These are phyloP conservation scores for Jamesozyma gamospora DNA, from an alignment of 805 yeast genomes.

Conservation along the genomic window DNA sequence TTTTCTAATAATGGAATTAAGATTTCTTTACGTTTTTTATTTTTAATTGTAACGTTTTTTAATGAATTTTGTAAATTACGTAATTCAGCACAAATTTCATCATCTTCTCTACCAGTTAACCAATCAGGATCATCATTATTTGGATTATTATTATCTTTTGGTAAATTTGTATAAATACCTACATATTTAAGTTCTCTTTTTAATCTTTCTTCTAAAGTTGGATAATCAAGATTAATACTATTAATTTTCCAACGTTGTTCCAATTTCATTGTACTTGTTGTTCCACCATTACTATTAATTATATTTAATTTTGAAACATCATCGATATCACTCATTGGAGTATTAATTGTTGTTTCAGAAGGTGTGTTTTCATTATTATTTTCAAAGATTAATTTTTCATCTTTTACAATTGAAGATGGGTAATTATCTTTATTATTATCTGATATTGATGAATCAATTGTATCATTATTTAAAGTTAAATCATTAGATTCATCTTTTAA, in stretches of 20 bases:
- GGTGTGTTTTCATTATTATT: constrained; percentile 12
- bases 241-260: constrained; percentile 42
- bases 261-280: constrained; percentile 29
- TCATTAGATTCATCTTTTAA: constrained; percentile 27
- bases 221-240: constrained; percentile 50
- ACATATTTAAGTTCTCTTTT: constrained; percentile 81
- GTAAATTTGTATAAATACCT: constrained; percentile 69
- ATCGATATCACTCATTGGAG: constrained; percentile 15
- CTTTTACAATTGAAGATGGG: constrained; percentile 18
- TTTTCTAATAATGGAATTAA: constrained; percentile 70
- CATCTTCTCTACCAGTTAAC: constrained; percentile 79
- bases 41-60: constrained; percentile 47
- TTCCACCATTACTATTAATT: constrained; percentile 8
- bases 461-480: background rate
- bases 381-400: constrained; percentile 5
- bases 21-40: constrained; percentile 55
- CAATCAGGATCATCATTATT: constrained; percentile 41
- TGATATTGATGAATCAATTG: background rate
- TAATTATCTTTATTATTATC: constrained; percentile 7
- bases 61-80: constrained; percentile 63
- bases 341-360: constrained; percentile 10
- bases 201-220: constrained; percentile 74
- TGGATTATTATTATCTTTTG: constrained; percentile 24
- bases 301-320: constrained; percentile 4
- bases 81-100: constrained; percentile 81